Base-by-base conservation (phyloP, 176 grass and related monocot genomes). In the Carex littledalei region DNA sequence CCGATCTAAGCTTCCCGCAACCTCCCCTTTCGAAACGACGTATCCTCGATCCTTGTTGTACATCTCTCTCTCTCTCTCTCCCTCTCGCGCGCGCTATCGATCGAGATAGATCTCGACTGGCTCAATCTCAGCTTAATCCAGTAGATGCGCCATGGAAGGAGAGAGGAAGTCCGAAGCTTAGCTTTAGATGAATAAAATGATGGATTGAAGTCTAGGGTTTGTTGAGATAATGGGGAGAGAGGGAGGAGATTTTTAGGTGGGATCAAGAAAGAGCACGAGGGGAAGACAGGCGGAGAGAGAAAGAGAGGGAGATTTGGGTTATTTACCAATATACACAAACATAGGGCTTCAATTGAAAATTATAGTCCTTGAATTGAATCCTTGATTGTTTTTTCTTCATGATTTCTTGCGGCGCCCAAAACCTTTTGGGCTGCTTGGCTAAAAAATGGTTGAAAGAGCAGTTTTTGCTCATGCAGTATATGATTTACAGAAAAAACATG, bases 41-140 rank as follows among this genome's bases (percentile, higher is more conserved):
- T 87, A 85, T 1, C 84, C 86, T 52, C 87, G 90, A 86, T 93
- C 92, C 91, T 84, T 86, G 29, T 78, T 57, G 83, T 89, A 89
- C 86, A 86, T 84, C 84, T 82, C 74, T 75, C 43, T 84, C 84
- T 82, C 74, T 75, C 43, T 39, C 21, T 26, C 34, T 41, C 83
- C 2, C 60, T 49, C 21, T 79, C 71, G 24, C 45, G 50, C 39
- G 17, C 49, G 41, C 61, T 29, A 49, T 77, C 20, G 81, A 69
- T 69, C 39, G 41, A 52, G 60, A 83, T 83, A 52, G 60, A 83
- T 83, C 81, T 32, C 7, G 22, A 67, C 22, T 31, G 22, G 37
- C 49, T 66, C 32, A 7, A 63, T 49, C 43, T 35, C 31, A 78
- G 83, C 16, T 79, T 20, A 85, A 50, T 45, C 70, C 54, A 75